phyloP scores from a whole-genome alignment of 176 grass and related monocot species.

The Urochloa ruziziensis region DNA sequence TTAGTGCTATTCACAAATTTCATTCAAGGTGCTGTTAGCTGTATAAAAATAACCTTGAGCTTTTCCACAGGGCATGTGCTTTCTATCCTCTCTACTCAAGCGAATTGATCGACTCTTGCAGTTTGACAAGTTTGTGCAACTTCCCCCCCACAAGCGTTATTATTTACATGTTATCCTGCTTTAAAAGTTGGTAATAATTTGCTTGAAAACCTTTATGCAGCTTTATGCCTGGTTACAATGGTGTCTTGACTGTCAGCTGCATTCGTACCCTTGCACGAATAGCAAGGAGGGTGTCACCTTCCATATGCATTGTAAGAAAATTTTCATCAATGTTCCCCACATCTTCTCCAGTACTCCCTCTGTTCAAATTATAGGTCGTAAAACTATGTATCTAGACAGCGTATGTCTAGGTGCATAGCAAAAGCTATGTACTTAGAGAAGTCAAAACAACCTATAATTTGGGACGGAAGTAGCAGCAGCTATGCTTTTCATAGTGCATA shows the following conservation, averaged over 20 bases:
- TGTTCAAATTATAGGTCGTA: too few species aligned
- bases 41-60: not conserved
- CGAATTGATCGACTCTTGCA: constrained; percentile 86
- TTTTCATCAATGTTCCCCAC: not conserved
- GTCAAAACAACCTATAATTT: too few species aligned
- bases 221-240: constrained; percentile 95
- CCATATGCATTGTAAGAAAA: constrained; percentile 63
- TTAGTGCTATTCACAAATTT: constrained; percentile 1
- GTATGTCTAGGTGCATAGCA: too few species aligned
- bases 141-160: not conserved
- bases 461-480: too few species aligned
- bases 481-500: constrained; percentile 17
- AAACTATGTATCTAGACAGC: too few species aligned
- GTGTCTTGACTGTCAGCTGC: constrained; percentile 92
- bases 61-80: constrained; percentile 55
- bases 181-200: constrained; percentile 22
- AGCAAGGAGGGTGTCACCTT: constrained; percentile 79
- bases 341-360: not conserved
- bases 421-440: too few species aligned
- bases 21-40: not conserved
- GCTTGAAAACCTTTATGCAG: constrained; percentile 44
- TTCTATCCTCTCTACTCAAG: constrained; percentile 85
- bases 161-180: constrained; percentile 4
- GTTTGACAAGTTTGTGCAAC: constrained; percentile 72
- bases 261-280: constrained; percentile 91